phyloP scores from a whole-genome alignment of 2,329 filamentous ascomycete species.

The Plectosphaerella plurivora region DNA sequence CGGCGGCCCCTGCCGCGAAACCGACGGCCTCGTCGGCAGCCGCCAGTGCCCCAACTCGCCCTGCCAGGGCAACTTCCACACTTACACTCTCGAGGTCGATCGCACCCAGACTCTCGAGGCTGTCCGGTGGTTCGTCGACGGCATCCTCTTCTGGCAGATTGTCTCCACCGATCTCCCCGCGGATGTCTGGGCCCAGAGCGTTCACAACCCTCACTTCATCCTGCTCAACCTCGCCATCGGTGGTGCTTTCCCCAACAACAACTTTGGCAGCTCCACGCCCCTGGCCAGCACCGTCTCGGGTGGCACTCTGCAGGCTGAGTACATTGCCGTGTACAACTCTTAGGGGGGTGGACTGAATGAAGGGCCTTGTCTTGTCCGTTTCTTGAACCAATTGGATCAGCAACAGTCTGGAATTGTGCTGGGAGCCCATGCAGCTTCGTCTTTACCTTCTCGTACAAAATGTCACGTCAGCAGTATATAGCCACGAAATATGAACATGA shows the following conservation, averaged over 20 bases:
- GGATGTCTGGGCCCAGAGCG: constrained; percentile 24
- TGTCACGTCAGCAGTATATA: too few relatives aligned
- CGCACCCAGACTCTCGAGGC: constrained; percentile 22
- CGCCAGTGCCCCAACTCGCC: constrained; percentile 12
- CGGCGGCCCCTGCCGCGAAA: constrained; percentile 38
- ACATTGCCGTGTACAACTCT: constrained; percentile 15
- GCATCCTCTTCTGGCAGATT: constrained; percentile 18
- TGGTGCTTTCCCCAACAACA: constrained; percentile 24
- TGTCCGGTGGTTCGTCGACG: constrained; percentile 31
- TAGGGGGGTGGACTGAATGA: not conserved
- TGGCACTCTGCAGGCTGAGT: constrained; percentile 11
- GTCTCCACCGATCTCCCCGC: constrained; percentile 18
- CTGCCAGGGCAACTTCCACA: constrained; percentile 26
- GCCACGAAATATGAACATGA: too few relatives aligned
- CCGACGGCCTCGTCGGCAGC: constrained; percentile 22
- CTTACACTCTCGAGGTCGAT: constrained; percentile 27
- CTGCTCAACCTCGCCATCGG: constrained; percentile 35
- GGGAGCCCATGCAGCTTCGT: too few relatives aligned
- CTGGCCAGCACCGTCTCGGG: constrained; percentile 10
- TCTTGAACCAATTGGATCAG: too few relatives aligned
- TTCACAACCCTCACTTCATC: constrained; percentile 25
- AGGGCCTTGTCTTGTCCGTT: too few relatives aligned
- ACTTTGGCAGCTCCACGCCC: constrained; percentile 6
- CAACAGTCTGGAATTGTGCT: too few relatives aligned
- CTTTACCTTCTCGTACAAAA: too few relatives aligned